Percentiles rank a stretch among this genome's conserved stretches.
Evolutionary conservation across 768 basidiomycete genomes (phyloP).

Genomic region (Tulasnella sp.): DNA sequence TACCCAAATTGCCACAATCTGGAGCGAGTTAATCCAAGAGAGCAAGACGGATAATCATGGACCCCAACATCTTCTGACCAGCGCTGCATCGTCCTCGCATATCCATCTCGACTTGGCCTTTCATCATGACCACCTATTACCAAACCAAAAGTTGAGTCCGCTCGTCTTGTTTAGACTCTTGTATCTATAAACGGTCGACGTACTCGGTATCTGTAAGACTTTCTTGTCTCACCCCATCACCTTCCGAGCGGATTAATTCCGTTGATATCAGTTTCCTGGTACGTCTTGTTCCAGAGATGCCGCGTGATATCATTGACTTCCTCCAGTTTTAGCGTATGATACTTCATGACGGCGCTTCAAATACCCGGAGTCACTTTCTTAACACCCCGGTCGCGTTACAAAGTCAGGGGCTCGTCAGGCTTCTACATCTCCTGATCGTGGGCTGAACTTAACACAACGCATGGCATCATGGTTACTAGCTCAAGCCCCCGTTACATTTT

Average conservation of each 20-base stretch:
- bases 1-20: constrained; percentile 84
- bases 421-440: too few species aligned
- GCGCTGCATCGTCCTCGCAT: constrained; percentile 86
- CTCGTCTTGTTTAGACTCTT: neutral
- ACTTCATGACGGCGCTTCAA: constrained; percentile 93
- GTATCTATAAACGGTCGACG: neutral
- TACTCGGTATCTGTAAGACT: constrained; percentile 96
- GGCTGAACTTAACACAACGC: too few species aligned
- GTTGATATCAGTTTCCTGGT: constrained; percentile 98
- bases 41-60: constrained; percentile 95
- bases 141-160: neutral
- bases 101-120: constrained; percentile 99
- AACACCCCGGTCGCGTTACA: too few species aligned
- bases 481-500: too few species aligned
- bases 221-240: constrained; percentile 83
- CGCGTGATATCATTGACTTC: constrained; percentile 98
- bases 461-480: too few species aligned
- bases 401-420: too few species aligned
- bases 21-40: constrained; percentile 96
- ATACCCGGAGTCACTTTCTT: neutral
- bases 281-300: constrained; percentile 97
- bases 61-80: constrained; percentile 97
- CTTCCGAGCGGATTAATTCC: constrained; percentile 93
- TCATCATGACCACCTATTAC: constrained; percentile 92
- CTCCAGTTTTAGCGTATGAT: constrained; percentile 96